phyloP scores from a whole-genome alignment of 2,329 filamentous ascomycete genomes.

The Pyrenochaeta sp. region DNA sequence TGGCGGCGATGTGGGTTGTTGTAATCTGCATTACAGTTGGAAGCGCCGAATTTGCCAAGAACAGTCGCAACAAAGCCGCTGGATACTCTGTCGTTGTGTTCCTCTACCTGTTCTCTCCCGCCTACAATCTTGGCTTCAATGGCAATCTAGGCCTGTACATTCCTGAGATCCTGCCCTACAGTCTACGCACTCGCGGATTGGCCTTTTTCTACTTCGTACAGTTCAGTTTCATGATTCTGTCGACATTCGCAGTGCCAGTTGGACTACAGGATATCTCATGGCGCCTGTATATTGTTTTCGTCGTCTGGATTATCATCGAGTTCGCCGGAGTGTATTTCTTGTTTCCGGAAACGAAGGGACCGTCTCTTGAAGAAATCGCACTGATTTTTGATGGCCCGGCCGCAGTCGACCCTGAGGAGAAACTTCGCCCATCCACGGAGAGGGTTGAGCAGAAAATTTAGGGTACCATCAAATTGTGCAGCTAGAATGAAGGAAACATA shows the following conservation, averaged over 20 bases:
- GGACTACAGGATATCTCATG: constrained; percentile 24
- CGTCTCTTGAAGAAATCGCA: constrained; percentile 18
- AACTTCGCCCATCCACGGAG: no score
- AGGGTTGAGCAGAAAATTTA: no score
- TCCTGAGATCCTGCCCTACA: constrained; percentile 43
- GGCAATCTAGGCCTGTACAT: constrained; percentile 37
- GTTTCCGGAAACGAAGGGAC: constrained; percentile 18
- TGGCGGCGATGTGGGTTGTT: constrained; percentile 52
- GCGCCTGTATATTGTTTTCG: constrained; percentile 36
- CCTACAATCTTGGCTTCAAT: constrained; percentile 40
- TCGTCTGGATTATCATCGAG: constrained; percentile 8
- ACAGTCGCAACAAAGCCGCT: neutral
- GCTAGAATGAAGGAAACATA: no score
- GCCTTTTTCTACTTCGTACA: constrained; percentile 2
- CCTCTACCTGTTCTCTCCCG: constrained; percentile 13
- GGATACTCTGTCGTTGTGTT: constrained; percentile 10
- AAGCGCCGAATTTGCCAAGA: no score
- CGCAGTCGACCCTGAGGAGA: no score
- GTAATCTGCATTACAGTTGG: no score
- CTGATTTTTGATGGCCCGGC: constrained; percentile 19
- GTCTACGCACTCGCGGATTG: constrained; percentile 23
- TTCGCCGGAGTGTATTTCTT: constrained; percentile 16
- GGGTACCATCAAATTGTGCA: no score
- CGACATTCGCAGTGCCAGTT: constrained; percentile 18
- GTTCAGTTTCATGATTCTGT: constrained; percentile 20